A percentile compares a stretch with the other conserved stretches of the same genome.
phyloP scores from a whole-genome alignment of 768 basidiomycete genomes.

The Suillus fuscotomentosus region DNA sequence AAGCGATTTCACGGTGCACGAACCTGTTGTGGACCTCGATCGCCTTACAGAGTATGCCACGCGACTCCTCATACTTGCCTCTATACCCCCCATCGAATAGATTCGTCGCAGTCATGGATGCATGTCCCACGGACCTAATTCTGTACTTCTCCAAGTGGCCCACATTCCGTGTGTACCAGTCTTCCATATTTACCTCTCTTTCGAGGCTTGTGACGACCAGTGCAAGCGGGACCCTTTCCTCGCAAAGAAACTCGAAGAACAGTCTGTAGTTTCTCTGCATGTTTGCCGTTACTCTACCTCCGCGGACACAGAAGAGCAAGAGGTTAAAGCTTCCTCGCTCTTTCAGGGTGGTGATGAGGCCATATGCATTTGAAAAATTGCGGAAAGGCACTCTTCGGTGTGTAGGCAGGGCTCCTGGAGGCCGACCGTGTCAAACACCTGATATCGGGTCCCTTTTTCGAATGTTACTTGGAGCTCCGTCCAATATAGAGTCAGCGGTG shows the following conservation, averaged over 20 bases:
- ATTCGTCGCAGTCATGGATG: no score
- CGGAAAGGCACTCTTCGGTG: constrained; percentile 23
- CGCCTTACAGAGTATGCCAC: no score
- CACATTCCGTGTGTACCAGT: constrained; percentile 33
- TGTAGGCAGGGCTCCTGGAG: constrained; percentile 32
- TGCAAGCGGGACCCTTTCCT: constrained; percentile 28
- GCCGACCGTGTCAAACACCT: constrained; percentile 34
- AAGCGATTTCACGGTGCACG: background rate
- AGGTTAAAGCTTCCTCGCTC: constrained; percentile 36
- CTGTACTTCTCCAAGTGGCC: constrained; percentile 20
- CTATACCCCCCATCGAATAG: no score
- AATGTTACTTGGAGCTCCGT: constrained; percentile 25
- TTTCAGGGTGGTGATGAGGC: constrained; percentile 33
- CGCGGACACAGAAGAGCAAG: constrained; percentile 41
- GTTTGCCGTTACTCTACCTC: constrained; percentile 36
- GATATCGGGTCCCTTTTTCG: constrained; percentile 16
- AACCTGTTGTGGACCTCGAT: background rate
- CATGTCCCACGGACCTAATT: no score
- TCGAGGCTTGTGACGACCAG: constrained; percentile 41
- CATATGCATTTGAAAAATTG: constrained; percentile 29
- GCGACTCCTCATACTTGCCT: no score
- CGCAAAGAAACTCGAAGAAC: constrained; percentile 42
- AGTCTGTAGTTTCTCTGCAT: constrained; percentile 39
- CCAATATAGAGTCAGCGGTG: constrained; percentile 38
- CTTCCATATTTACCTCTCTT: constrained; percentile 31